phyloP scores from a whole-genome alignment of 495 filamentous ascomycete genomes.

The Xylaria telfairii region DNA sequence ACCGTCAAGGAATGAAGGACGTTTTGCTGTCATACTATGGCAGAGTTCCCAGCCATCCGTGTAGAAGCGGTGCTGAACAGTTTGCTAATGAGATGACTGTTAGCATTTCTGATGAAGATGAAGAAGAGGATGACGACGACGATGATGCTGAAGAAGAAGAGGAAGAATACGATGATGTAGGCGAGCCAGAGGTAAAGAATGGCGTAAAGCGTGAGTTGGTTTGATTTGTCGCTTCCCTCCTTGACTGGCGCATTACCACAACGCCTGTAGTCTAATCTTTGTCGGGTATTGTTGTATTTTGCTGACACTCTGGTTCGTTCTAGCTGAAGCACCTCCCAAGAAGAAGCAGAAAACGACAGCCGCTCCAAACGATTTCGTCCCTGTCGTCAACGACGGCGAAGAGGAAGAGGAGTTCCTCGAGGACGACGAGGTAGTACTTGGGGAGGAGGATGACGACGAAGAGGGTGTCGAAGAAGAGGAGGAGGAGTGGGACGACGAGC shows the following conservation, averaged over 20 bases:
- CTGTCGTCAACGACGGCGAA: conserved; percentile 38
- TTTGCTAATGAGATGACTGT: conserved; percentile 7
- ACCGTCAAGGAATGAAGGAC: no score
- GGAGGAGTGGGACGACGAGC: conserved; percentile 39
- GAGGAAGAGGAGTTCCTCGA: conserved; percentile 43
- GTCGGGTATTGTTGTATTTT: background rate
- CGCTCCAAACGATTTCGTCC: conserved; percentile 35
- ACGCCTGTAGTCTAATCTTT: background rate
- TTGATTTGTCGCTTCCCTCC: background rate
- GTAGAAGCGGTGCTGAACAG: background rate
- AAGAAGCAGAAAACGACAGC: conserved; percentile 54
- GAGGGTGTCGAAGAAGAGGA: conserved; percentile 42
- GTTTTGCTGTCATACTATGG: background rate
- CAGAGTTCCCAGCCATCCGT: background rate
- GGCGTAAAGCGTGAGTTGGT: conserved; percentile 40
- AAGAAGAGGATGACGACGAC: conserved; percentile 49
- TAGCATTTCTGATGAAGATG: conserved; percentile 42
- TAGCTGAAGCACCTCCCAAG: conserved; percentile 52
- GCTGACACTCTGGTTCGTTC: conserved; percentile 27
- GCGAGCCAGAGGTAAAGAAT: conserved; percentile 37
- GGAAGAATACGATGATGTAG: conserved; percentile 41
- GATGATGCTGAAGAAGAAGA: conserved; percentile 50
- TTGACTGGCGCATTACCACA: background rate
- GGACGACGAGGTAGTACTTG: conserved; percentile 44
- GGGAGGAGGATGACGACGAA: conserved; percentile 45